Evolutionary conservation across 208 protist species (phyloP).

Genomic region (Porcisia hertigi): DNA sequence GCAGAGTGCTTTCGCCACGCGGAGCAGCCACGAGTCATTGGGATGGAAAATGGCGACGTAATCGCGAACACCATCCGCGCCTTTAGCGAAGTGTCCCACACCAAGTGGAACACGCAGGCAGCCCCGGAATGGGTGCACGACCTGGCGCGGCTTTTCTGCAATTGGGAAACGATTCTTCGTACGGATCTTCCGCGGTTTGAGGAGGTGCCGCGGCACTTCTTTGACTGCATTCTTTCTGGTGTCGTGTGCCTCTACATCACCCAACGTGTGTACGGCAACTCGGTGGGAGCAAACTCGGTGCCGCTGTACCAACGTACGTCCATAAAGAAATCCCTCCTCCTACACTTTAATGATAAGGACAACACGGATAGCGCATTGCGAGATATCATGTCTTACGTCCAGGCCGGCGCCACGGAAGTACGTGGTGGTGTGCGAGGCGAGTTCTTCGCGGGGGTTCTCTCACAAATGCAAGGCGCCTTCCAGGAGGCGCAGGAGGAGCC

Average conservation of each 20-base stretch:
- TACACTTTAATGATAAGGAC: conserved; percentile 78
- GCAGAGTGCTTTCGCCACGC: conserved; percentile 40
- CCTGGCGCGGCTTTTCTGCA: conserved; percentile 81
- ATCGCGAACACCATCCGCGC: conserved; percentile 46
- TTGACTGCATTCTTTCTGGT: conserved; percentile 77
- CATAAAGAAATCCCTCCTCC: conserved; percentile 54
- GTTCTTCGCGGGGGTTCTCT: conserved; percentile 77
- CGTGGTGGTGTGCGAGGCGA: conserved; percentile 48
- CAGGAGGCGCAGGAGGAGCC: conserved; percentile 38
- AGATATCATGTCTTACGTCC: conserved; percentile 76
- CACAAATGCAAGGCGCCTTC: conserved; percentile 86
- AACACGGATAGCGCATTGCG: conserved; percentile 56
- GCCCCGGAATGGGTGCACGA: conserved; percentile 85
- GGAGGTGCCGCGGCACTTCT: conserved; percentile 83
- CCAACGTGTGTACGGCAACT: conserved; percentile 67
- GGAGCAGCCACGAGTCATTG: conserved; percentile 33
- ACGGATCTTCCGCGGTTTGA: conserved; percentile 69
- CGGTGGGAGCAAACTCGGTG: conserved; percentile 45
- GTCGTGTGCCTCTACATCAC: conserved; percentile 68
- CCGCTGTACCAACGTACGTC: conserved; percentile 39
- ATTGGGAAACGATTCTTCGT: conserved; percentile 87
- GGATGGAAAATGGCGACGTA: conserved; percentile 53
- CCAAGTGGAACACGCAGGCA: conserved; percentile 42
- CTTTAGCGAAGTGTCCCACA: conserved; percentile 57
- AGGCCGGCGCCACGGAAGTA: conserved; percentile 27